Evolutionary conservation across 208 protist genomes (phyloP).

Genomic region (Lotmaria passim): DNA sequence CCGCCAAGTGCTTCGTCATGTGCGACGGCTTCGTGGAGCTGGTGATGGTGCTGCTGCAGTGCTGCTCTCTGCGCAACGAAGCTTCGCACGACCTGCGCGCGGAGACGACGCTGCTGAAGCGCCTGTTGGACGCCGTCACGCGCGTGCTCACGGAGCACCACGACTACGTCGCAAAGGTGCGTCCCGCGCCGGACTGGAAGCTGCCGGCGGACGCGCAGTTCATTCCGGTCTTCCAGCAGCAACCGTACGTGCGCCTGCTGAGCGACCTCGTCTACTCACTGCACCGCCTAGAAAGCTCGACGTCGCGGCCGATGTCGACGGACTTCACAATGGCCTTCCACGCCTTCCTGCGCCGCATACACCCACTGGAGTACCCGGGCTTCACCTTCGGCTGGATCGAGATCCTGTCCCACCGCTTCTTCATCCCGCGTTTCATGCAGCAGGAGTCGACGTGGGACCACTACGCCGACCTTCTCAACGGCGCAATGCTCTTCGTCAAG

Average conservation of each 20-base stretch:
- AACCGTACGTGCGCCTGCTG: slow-evolving; percentile 97
- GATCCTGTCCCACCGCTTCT: slow-evolving; percentile 96
- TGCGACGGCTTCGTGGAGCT: slow-evolving; percentile 95
- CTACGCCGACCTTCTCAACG: slow-evolving; percentile 77
- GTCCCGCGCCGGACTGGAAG: slow-evolving; percentile 35
- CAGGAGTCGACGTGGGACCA: slow-evolving; percentile 47
- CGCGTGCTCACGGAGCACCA: slow-evolving; percentile 81
- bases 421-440: slow-evolving; percentile 97
- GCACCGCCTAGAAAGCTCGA: slow-evolving; percentile 57
- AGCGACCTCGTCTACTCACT: slow-evolving; percentile 92
- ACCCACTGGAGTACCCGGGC: slow-evolving; percentile 93
- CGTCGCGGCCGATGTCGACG: slow-evolving; percentile 52
- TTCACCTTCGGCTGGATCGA: slow-evolving; percentile 99
- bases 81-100: slow-evolving; percentile 52
- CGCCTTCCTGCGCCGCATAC: slow-evolving; percentile 87
- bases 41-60: slow-evolving; percentile 88
- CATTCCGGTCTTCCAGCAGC: slow-evolving; percentile 95
- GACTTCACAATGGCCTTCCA: slow-evolving; percentile 89
- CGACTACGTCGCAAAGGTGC: slow-evolving; percentile 52
- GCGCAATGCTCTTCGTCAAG: slow-evolving; percentile 80
- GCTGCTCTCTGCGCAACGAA: slow-evolving; percentile 78
- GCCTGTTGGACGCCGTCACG: slow-evolving; percentile 75
- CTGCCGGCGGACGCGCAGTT: slow-evolving; percentile 69
- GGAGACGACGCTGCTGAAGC: slow-evolving; percentile 74
- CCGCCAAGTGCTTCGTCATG: slow-evolving; percentile 58